These are phyloP conservation scores for Agaricus blazei DNA, from an alignment of 768 basidiomycete genomes.

Conservation along the genomic window DNA sequence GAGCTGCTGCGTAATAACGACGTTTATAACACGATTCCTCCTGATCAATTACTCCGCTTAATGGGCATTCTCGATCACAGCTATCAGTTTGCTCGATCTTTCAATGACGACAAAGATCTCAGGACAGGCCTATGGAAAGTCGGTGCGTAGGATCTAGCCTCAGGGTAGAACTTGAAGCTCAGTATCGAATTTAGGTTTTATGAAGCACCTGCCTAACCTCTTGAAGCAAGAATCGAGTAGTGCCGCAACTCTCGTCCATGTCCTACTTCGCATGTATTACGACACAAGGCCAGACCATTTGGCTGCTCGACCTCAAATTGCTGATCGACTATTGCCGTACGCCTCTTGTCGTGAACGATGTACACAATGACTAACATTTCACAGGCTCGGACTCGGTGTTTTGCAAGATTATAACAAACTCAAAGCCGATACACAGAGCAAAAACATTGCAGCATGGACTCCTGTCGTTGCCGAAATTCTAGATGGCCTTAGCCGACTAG, in stretches of 20 bases:
- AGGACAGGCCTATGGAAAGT: slow-evolving; percentile 99
- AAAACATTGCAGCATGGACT: slow-evolving; percentile 96
- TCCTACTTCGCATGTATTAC: slow-evolving; percentile 90
- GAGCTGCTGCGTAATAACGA: slow-evolving; percentile 90
- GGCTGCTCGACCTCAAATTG: slow-evolving; percentile 74
- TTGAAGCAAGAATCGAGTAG: slow-evolving; percentile 98
- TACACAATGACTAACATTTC: slow-evolving; percentile 5
- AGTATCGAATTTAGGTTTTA: slow-evolving; percentile 67
- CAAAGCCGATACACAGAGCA: slow-evolving; percentile 83
- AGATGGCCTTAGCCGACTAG: slow-evolving; percentile 84
- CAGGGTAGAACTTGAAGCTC: not conserved
- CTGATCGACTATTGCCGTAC: slow-evolving; percentile 66
- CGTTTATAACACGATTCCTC: slow-evolving; percentile 91
- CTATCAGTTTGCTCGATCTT: slow-evolving; percentile 94
- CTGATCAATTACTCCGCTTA: slow-evolving; percentile 85
- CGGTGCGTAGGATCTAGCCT: slow-evolving; percentile 52
- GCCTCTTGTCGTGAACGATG: slow-evolving; percentile 19
- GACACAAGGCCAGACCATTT: slow-evolving; percentile 88
- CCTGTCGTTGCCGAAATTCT: slow-evolving; percentile 97
- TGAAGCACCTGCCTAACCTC: slow-evolving; percentile 98
- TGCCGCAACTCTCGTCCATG: slow-evolving; percentile 90
- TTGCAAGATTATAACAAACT: slow-evolving; percentile 89
- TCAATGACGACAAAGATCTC: slow-evolving; percentile 98
- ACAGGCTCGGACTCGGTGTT: slow-evolving; percentile 81
- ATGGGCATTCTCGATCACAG: slow-evolving; percentile 97